Base-by-base conservation (phyloP, 2,329 filamentous ascomycete species). In the Trichophyton schoenleinii region DNA sequence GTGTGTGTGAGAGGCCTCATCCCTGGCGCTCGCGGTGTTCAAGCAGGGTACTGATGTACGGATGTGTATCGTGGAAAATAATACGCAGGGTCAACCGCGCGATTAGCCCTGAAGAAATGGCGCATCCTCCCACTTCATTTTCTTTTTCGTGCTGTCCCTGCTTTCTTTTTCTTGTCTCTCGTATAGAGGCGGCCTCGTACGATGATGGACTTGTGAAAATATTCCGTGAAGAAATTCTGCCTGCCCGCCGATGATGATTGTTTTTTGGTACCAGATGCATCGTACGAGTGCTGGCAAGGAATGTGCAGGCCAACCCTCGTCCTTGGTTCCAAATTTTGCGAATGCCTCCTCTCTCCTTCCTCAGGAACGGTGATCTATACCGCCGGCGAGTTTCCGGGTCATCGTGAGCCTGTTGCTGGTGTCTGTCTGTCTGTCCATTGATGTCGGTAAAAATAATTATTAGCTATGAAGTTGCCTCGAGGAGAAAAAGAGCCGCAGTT, bases 51-150 rank as follows among this genome's bases (percentile, higher is more conserved):
- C 41, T 6, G 18, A 18, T n/a, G 41, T 15, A 44, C n/a, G 11
- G 38, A 15, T 41, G 15, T 53, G 25, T 55, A 36, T 55, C 49
- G n/a, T 36, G 49, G 25, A 36, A 36, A 36, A 31, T 55, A 36
- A 31, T 55, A 55, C 49, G 49, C 49, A 55, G 31, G 31, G 49
- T 55, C 49, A 53, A 52, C 59, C 59, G 59, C 59, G 42, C 60
- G 42, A 53, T 49, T 55, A 46, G 60, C 49, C 49, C 49, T 55
- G 49, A 55, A 55, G 49, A 55, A 55, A 55, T 55, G 13, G 31
- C 49, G 15, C 49, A 55, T 36, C 49, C n/a, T 49, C 46, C 46
- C 22, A 13, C n/a, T 11, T 25, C 46, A 18, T 15, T 20, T 49
- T 9, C 5, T 53, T 31, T 31, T 15, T 52, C 13, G 34, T 31